phyloP scores from a whole-genome alignment of 116 monocot species.

The Phalaenopsis hybrid region DNA sequence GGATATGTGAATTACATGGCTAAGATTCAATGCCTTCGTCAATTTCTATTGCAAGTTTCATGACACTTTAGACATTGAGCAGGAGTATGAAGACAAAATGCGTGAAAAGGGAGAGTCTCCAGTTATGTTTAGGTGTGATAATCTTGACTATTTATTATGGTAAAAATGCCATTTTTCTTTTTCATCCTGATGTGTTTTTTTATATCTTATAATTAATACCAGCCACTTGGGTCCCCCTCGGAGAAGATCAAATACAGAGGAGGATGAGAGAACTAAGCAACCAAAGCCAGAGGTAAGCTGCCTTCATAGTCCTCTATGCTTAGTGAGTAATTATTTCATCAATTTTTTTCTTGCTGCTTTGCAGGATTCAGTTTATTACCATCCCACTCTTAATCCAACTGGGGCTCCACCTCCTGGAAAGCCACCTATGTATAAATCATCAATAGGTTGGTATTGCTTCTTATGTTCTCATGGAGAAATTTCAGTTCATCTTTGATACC shows the following conservation, averaged over 20 bases:
- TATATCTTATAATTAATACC: not conserved
- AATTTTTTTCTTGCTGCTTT: constrained; percentile 1
- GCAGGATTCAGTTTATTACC: constrained; percentile 98
- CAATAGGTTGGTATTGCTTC: constrained; percentile 57
- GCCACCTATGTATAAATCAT: constrained; percentile 97
- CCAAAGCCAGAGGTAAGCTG: constrained; percentile 80
- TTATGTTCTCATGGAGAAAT: constrained; percentile 5
- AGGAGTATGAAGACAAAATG: constrained; percentile 98
- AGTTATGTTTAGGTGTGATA: constrained; percentile 89
- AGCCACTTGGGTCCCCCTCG: constrained; percentile 86
- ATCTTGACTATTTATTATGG: constrained; percentile 11
- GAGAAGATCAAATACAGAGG: constrained; percentile 59
- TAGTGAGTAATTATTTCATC: not conserved
- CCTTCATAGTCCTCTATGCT: constrained; percentile 1
- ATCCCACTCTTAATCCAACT: constrained; percentile 93
- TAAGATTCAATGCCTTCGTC: not conserved
- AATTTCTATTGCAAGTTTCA: not conserved
- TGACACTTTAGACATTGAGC: constrained; percentile 13
- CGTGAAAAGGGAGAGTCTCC: constrained; percentile 92
- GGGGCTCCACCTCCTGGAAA: constrained; percentile 99
- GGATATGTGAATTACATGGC: not conserved
- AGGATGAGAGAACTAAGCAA: constrained; percentile 69
- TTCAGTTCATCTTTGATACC: not conserved
- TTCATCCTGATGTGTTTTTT: constrained; percentile 7
- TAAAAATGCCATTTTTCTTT: not conserved